A percentile compares a stretch with the other conserved stretches of the same genome.
Conservation (phyloP, 257 asterid genomes). For the Petunia secreta region DNA sequence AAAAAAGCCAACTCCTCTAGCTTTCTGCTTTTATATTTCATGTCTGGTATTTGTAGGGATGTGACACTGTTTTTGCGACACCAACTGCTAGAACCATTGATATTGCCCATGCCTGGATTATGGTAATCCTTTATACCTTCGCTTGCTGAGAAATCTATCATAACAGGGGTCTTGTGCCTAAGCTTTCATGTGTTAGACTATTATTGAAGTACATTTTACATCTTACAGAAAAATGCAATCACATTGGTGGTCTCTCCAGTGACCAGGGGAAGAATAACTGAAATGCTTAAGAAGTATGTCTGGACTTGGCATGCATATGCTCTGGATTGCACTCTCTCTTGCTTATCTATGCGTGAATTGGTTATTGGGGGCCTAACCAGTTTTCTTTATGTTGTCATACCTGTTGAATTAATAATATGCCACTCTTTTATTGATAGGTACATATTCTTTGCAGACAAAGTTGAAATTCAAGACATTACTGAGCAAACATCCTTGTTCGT, state of each 20-base stretch:
- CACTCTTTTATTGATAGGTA: constrained; percentile 54
- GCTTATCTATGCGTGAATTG: constrained; percentile 18
- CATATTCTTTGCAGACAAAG: constrained; percentile 91
- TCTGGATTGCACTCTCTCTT: neutral
- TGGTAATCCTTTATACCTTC: constrained; percentile 54
- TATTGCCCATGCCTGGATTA: constrained; percentile 86
- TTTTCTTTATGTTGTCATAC: constrained; percentile 9
- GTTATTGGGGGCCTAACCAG: constrained; percentile 14
- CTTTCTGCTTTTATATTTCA: constrained; percentile 23
- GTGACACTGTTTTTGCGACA: constrained; percentile 94
- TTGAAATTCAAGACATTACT: constrained; percentile 86
- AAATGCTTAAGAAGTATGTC: constrained; percentile 84
- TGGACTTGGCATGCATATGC: constrained; percentile 24
- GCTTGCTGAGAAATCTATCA: constrained; percentile 21
- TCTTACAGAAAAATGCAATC: constrained; percentile 83
- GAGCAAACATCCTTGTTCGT: constrained; percentile 77
- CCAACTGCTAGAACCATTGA: constrained; percentile 97
- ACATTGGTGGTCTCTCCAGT: constrained; percentile 80
- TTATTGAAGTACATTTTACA: constrained; percentile 27
- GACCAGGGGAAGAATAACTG: constrained; percentile 64
- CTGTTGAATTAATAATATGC: constrained; percentile 21
- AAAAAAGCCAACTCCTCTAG: constrained; percentile 14
- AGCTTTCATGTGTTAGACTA: constrained; percentile 6
- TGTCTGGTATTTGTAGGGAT: constrained; percentile 61
- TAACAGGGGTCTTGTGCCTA: constrained; percentile 11